A percentile compares a stretch with the other conserved stretches of the same genome.
phyloP scores from a whole-genome alignment of 495 filamentous ascomycete genomes.

The Talaromyces ruber region DNA sequence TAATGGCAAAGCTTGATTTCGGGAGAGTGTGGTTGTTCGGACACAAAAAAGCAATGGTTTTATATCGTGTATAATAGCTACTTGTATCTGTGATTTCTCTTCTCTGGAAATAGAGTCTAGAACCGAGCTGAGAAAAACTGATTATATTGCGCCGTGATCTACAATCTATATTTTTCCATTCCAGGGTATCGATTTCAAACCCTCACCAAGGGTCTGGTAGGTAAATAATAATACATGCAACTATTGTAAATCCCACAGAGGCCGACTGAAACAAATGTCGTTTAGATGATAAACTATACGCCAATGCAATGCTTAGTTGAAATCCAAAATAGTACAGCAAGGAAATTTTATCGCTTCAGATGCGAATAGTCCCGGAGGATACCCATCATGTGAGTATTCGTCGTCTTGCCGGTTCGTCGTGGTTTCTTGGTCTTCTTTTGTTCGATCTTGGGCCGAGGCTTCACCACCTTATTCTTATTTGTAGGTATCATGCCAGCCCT shows the following conservation, averaged over 20 bases:
- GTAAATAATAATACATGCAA: neutral
- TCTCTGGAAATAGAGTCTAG: neutral
- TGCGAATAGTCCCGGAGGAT: conserved; percentile 79
- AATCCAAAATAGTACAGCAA: neutral
- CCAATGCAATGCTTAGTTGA: conserved; percentile 5
- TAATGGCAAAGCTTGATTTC: conserved; percentile 31
- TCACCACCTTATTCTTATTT: conserved; percentile 61
- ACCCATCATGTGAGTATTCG: conserved; percentile 87
- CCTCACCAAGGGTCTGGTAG: neutral
- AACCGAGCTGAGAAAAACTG: neutral
- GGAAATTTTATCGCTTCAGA: conserved; percentile 32
- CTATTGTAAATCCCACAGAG: neutral
- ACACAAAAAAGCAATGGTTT: conserved; percentile 1
- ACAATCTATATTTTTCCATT: neutral
- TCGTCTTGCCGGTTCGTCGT: conserved; percentile 71
- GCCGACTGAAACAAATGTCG: neutral
- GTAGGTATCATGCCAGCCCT: conserved; percentile 69
- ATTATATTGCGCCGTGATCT: neutral
- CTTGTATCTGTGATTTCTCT: conserved; percentile 7
- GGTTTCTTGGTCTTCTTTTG: conserved; percentile 55
- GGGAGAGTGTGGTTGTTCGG: neutral
- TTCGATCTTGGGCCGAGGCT: conserved; percentile 45
- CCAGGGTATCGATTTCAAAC: neutral
- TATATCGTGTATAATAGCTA: neutral
- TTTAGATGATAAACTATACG: neutral